Evolutionary conservation across 805 yeast species (phyloP).

Genomic region (Schwanniomyces occidentalis): DNA sequence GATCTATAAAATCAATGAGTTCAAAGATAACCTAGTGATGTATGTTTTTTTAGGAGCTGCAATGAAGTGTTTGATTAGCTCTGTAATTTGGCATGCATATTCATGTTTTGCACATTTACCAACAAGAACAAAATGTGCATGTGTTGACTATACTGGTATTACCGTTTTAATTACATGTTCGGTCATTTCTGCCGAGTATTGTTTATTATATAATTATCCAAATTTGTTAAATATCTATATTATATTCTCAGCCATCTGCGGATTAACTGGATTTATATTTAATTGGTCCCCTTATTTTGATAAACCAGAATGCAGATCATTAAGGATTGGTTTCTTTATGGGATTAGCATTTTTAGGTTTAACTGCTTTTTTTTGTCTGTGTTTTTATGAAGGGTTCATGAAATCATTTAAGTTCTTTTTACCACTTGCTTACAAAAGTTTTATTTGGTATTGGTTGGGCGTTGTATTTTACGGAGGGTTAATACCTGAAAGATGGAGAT

Average conservation of each 20-base stretch:
- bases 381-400: slow-evolving; percentile 54
- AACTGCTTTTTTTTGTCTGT: slow-evolving; percentile 58
- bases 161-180: slow-evolving; percentile 88
- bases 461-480: slow-evolving; percentile 85
- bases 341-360: slow-evolving; percentile 76
- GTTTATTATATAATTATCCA: slow-evolving; percentile 66
- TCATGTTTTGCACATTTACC: slow-evolving; percentile 66
- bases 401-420: slow-evolving; percentile 54
- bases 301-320: slow-evolving; percentile 76
- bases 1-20: slow-evolving; percentile 45
- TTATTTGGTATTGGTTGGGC: slow-evolving; percentile 76
- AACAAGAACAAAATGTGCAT: slow-evolving; percentile 75
- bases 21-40: slow-evolving; percentile 50
- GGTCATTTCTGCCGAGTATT: slow-evolving; percentile 81
- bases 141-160: slow-evolving; percentile 94
- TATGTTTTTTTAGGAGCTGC: slow-evolving; percentile 71
- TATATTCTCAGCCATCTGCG: slow-evolving; percentile 62
- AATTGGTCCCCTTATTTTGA: slow-evolving; percentile 95
- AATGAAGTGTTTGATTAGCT: slow-evolving; percentile 72
- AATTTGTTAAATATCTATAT: slow-evolving; percentile 51
- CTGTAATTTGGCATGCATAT: slow-evolving; percentile 91
- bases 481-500: slow-evolving; percentile 86
- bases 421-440: slow-evolving; percentile 69
- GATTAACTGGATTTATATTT: slow-evolving; percentile 69
- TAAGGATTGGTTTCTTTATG: slow-evolving; percentile 78